A percentile compares a stretch with the other conserved stretches of the same genome.
Evolutionary conservation across 1,284 basidiomycete species (phyloP).

Genomic region (Trichosporon faecale): DNA sequence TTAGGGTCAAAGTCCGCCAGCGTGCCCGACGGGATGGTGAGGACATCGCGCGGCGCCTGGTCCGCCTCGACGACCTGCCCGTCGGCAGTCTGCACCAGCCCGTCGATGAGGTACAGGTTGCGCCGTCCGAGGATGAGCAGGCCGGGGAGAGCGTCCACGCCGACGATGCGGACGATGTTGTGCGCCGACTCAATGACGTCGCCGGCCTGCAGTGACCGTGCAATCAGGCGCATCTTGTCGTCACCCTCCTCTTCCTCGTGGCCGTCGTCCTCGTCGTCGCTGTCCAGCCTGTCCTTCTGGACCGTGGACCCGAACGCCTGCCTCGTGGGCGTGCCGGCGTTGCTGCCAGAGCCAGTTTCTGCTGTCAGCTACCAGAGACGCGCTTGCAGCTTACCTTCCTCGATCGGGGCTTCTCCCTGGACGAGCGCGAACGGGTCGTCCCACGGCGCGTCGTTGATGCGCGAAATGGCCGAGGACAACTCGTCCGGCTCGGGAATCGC

Average conservation of each 20-base stretch:
- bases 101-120: slow-evolving; percentile 87
- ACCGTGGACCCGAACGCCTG: not conserved
- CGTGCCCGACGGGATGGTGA: slow-evolving; percentile 76
- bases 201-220: slow-evolving; percentile 67
- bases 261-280: not conserved
- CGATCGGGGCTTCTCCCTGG: slow-evolving; percentile 61
- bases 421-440: slow-evolving; percentile 72
- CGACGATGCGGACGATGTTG: slow-evolving; percentile 78
- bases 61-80: slow-evolving; percentile 86
- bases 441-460: slow-evolving; percentile 71
- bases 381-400: slow-evolving; percentile 56
- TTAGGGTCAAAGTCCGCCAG: slow-evolving; percentile 72
- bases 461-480: slow-evolving; percentile 61
- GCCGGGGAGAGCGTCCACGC: slow-evolving; percentile 78
- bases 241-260: slow-evolving; percentile 56
- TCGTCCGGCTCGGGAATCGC: slow-evolving; percentile 61
- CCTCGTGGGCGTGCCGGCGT: slow-evolving; percentile 5
- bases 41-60: slow-evolving; percentile 76
- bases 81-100: slow-evolving; percentile 79
- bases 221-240: slow-evolving; percentile 61
- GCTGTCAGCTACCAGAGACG: not conserved
- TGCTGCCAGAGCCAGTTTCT: not conserved
- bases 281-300: not conserved
- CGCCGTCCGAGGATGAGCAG: slow-evolving; percentile 79
- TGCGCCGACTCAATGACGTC: slow-evolving; percentile 82